Evolutionary conservation across 768 basidiomycete genomes (phyloP).

Genomic region (Boletus subparvulus): DNA sequence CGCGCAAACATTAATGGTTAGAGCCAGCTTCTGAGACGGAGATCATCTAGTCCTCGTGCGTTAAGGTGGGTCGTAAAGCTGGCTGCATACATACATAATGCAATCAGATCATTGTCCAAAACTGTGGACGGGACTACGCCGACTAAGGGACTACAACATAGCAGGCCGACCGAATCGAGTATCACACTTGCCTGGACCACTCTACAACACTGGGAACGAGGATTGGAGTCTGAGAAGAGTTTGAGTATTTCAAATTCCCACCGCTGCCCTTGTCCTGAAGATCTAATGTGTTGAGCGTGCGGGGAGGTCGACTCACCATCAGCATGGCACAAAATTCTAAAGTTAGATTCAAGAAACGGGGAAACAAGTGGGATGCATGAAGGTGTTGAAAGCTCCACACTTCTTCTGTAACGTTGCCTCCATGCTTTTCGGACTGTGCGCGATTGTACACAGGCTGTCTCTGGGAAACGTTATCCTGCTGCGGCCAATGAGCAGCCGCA

Average conservation of each 20-base stretch:
- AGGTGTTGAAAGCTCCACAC: constrained; percentile 16
- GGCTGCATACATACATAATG: constrained; percentile 20
- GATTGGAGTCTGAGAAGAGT: constrained; percentile 17
- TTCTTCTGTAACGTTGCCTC: constrained; percentile 24
- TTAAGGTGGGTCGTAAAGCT: constrained; percentile 30
- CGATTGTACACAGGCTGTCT: constrained; percentile 13
- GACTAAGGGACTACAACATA: neutral
- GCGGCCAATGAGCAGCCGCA: constrained; percentile 5
- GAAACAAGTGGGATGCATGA: constrained; percentile 2
- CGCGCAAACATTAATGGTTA: constrained; percentile 14
- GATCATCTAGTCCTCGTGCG: constrained; percentile 27
- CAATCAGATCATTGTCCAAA: neutral
- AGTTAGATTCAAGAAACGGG: constrained; percentile 1
- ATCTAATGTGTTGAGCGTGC: constrained; percentile 18
- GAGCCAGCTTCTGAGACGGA: constrained; percentile 18
- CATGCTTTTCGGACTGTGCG: constrained; percentile 18
- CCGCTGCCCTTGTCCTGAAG: constrained; percentile 5
- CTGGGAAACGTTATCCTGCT: constrained; percentile 21
- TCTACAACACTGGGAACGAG: neutral
- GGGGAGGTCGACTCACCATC: neutral
- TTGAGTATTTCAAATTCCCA: constrained; percentile 34
- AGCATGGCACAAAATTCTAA: constrained; percentile 15
- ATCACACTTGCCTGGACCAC: neutral
- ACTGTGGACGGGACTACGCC: neutral
- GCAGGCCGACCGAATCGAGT: neutral